Evolutionary conservation across 768 basidiomycete species (phyloP).

Genomic region (Lentinula lateritia): DNA sequence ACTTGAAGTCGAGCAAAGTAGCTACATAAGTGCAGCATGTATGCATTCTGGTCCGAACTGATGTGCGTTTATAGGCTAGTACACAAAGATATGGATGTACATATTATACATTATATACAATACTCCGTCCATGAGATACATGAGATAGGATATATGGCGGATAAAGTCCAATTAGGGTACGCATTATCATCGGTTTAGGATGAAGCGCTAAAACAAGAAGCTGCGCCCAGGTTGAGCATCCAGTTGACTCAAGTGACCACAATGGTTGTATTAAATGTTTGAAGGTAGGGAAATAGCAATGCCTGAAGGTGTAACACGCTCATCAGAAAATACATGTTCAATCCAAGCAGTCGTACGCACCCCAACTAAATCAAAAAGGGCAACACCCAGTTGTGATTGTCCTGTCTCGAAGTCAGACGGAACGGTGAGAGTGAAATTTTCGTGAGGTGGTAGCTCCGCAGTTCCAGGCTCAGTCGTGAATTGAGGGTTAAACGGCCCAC

Average conservation of each 20-base stretch:
- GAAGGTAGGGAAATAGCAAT: neutral
- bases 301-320: neutral
- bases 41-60: too few relatives aligned
- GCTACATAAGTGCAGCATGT: too few relatives aligned
- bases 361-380: neutral
- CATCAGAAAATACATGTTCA: neutral
- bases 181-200: too few relatives aligned
- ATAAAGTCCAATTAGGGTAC: too few relatives aligned
- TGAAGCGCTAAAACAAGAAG: too few relatives aligned
- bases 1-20: too few relatives aligned
- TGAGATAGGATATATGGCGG: too few relatives aligned
- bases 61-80: too few relatives aligned
- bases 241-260: neutral
- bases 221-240: too few relatives aligned
- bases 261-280: neutral
- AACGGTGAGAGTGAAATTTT: constrained; percentile 2
- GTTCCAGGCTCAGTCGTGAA: neutral
- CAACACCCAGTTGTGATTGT: constrained; percentile 1
- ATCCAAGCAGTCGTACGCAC: neutral
- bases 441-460: neutral
- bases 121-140: too few relatives aligned
- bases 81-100: too few relatives aligned
- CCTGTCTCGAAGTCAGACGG: neutral
- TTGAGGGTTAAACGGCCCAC: neutral
- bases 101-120: too few relatives aligned